A percentile compares a stretch with the other conserved stretches of the same genome.
phyloP scores from a whole-genome alignment of 2,329 filamentous ascomycete species.

The Cladophialophora immunda region DNA sequence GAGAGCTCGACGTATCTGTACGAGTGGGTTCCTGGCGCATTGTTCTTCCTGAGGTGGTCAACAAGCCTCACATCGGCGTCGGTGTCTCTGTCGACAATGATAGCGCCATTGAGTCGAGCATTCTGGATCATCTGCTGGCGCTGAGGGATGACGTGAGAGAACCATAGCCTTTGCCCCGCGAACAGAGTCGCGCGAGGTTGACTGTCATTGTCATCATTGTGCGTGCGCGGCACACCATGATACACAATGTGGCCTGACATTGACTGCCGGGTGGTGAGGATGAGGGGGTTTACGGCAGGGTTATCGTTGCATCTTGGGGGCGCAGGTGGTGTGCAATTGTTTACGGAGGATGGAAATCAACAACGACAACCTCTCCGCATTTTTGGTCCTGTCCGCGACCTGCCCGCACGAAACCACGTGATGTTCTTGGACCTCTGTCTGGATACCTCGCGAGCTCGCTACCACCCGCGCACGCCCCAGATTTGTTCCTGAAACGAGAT shows the following conservation, averaged over 20 bases:
- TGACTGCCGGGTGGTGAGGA: neutral
- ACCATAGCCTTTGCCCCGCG: constrained; percentile 64
- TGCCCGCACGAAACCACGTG: constrained; percentile 14
- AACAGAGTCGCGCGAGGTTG: constrained; percentile 56
- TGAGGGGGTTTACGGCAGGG: neutral
- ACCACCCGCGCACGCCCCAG: neutral
- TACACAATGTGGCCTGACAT: constrained; percentile 33
- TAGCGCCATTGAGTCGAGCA: constrained; percentile 61
- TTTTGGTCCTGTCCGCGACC: neutral
- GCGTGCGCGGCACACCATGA: constrained; percentile 30
- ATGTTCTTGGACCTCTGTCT: neutral
- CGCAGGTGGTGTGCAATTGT: constrained; percentile 6
- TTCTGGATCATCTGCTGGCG: constrained; percentile 53
- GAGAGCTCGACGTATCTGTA: constrained; percentile 67
- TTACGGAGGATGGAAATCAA: neutral
- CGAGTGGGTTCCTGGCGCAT: constrained; percentile 61
- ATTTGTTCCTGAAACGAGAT: constrained; percentile 4
- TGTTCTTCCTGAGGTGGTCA: constrained; percentile 63
- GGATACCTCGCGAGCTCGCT: neutral
- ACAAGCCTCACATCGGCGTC: constrained; percentile 67
- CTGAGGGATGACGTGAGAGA: constrained; percentile 63
- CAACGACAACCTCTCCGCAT: neutral
- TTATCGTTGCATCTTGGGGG: neutral
- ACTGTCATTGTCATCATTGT: constrained; percentile 25
- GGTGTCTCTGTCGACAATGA: constrained; percentile 61